Evolutionary conservation across 139 green algal genomes (phyloP).

Genomic region (Tetraselmis striata): DNA sequence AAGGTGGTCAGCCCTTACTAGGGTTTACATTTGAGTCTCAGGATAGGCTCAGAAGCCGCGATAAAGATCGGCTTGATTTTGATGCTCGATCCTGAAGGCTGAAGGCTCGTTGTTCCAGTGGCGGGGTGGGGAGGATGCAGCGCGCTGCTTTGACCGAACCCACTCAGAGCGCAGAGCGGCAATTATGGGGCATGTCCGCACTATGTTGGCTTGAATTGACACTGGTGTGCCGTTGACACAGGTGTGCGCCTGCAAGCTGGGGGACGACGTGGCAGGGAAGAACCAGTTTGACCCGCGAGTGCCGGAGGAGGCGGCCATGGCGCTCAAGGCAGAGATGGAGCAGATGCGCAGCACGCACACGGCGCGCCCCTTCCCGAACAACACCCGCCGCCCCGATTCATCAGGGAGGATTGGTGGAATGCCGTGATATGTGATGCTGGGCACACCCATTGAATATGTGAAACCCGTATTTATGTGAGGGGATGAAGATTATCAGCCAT

Average conservation of each 20-base stretch:
- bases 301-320: slow-evolving; percentile 19
- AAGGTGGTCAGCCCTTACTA: too few relatives aligned
- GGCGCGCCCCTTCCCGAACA: too few relatives aligned
- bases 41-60: neutral
- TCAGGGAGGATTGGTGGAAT: too few relatives aligned
- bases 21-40: too few relatives aligned
- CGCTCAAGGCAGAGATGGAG: too few relatives aligned
- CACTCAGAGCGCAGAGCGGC: neutral
- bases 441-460: too few relatives aligned
- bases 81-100: slow-evolving; percentile 16
- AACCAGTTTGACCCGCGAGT: slow-evolving; percentile 29
- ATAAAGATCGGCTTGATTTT: slow-evolving; percentile 20
- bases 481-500: too few relatives aligned
- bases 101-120: neutral
- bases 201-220: neutral
- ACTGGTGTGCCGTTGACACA: slow-evolving; percentile 1
- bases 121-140: neutral
- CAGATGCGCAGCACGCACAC: too few relatives aligned
- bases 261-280: slow-evolving; percentile 32
- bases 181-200: slow-evolving; percentile 17
- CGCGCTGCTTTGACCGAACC: neutral
- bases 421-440: too few relatives aligned
- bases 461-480: too few relatives aligned
- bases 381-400: too few relatives aligned
- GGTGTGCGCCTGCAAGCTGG: slow-evolving; percentile 37